Base-by-base conservation (phyloP, 352 stramenopile species). In the Phytophthora palmivora region DNA sequence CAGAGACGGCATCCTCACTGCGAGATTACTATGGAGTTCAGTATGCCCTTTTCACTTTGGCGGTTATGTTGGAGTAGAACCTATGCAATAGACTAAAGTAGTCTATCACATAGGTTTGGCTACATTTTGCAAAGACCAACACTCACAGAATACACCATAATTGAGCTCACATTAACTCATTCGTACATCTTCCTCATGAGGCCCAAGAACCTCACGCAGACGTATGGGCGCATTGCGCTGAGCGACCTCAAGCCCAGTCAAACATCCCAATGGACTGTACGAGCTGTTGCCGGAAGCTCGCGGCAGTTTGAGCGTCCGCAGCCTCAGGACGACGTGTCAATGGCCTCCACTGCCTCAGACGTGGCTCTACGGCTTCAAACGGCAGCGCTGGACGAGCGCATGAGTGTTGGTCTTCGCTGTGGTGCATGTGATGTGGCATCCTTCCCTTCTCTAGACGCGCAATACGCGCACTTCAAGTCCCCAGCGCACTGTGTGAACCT, bases 391-490 rank as follows among this genome's bases (percentile, higher is more conserved):
- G 61, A 67, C 53, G 67, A 87, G 34, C 66, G 65, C 47, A 61
- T 70, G 43, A 70, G 62, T 37, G 66, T 78, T 53, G 68, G 75
- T 21, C 64, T 94, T 37, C 86, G 84, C 47, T 96, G 88, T 24
- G 79, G 84, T 19, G 77, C 86, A 16, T 97, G 89, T 51, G 81
- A 92, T 14, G 68, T 92, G 16, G 26, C 72, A 8, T 24, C 65
- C 18, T 97, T 97, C 44, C 67, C 63, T 6, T 85, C 84, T 37
- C 64, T 96, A 38, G 71, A 94, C n/a, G 86, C 88, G 12, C 88
- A 96, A 64, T 79, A 95, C 60, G 62, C 67, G 49, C 89, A 97
- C 52, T 96, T 94, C 51, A 95, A 95, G 67, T 92, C 74, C 7
- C 66, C 92, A 21, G 86, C 72, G 49, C 89, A 97, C 63, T 87